phyloP scores from a whole-genome alignment of 345 rosid genomes.

The Citrus australasica region DNA sequence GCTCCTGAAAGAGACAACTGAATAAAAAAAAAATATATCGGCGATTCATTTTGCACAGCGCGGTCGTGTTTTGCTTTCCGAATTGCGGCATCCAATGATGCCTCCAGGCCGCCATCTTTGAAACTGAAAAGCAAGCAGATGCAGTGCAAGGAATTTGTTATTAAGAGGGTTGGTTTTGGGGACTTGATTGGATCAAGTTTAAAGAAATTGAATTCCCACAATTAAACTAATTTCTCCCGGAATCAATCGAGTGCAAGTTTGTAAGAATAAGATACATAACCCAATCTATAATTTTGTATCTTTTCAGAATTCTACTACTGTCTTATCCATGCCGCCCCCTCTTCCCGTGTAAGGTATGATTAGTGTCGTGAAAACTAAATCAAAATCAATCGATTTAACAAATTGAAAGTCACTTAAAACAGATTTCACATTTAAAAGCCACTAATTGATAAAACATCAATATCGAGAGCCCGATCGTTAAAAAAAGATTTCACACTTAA shows the following conservation, averaged over 20 bases:
- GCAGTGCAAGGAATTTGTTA: background rate
- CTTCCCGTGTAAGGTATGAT: no score
- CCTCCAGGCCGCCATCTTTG: background rate
- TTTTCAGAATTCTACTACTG: background rate
- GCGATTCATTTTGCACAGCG: no score
- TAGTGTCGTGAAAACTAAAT: background rate
- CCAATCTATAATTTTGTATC: background rate
- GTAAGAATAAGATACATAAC: no score
- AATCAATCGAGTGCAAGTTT: background rate
- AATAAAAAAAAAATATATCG: no score
- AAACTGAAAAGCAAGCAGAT: no score
- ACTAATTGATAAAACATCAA: background rate
- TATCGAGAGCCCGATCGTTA: background rate
- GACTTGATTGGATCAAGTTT: no score
- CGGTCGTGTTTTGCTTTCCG: background rate
- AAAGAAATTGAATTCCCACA: no score
- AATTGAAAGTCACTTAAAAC: background rate
- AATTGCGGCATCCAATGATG: background rate
- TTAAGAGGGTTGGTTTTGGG: no score
- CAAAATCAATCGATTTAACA: background rate
- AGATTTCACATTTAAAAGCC: background rate
- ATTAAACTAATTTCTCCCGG: background rate
- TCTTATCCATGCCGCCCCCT: no score
- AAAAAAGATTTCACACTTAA: background rate
- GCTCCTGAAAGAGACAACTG: no score